Conservation (phyloP, 768 basidiomycete species). For the Phaeolepiota aurea region DNA sequence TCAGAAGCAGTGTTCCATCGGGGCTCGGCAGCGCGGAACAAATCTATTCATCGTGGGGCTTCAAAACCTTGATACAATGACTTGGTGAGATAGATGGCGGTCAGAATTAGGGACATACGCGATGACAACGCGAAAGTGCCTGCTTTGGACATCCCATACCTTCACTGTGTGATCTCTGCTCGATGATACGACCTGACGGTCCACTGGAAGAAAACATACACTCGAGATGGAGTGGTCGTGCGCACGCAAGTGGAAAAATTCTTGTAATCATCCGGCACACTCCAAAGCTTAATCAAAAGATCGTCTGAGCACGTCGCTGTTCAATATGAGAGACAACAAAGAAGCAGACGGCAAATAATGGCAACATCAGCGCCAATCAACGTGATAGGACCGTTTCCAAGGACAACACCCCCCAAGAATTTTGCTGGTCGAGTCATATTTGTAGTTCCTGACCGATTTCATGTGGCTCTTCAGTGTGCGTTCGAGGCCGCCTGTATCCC, state of each 20-base stretch:
- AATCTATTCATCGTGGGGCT: slow-evolving; percentile 80
- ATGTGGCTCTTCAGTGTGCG: slow-evolving; percentile 89
- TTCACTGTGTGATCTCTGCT: slow-evolving; percentile 83
- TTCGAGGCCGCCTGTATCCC: slow-evolving; percentile 93
- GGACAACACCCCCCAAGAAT: slow-evolving; percentile 49
- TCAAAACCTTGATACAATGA: slow-evolving; percentile 47
- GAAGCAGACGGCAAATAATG: no score
- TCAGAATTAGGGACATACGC: slow-evolving; percentile 4
- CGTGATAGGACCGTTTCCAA: background rate
- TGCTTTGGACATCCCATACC: slow-evolving; percentile 80
- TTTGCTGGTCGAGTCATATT: slow-evolving; percentile 82
- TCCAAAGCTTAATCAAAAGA: slow-evolving; percentile 89
- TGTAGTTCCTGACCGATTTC: slow-evolving; percentile 77
- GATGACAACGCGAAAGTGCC: slow-evolving; percentile 30
- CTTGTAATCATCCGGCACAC: slow-evolving; percentile 83
- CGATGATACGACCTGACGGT: slow-evolving; percentile 76
- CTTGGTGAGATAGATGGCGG: slow-evolving; percentile 39
- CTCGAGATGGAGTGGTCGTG: slow-evolving; percentile 90
- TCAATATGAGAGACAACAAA: no score
- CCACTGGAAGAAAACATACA: slow-evolving; percentile 78
- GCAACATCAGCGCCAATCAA: background rate
- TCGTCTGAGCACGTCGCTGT: slow-evolving; percentile 60
- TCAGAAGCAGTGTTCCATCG: slow-evolving; percentile 70
- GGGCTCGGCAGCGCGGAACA: slow-evolving; percentile 54
- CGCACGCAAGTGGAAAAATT: slow-evolving; percentile 80